Evolutionary conservation across 768 basidiomycete genomes (phyloP).

Genomic region (Rhizopogon vinicolor): DNA sequence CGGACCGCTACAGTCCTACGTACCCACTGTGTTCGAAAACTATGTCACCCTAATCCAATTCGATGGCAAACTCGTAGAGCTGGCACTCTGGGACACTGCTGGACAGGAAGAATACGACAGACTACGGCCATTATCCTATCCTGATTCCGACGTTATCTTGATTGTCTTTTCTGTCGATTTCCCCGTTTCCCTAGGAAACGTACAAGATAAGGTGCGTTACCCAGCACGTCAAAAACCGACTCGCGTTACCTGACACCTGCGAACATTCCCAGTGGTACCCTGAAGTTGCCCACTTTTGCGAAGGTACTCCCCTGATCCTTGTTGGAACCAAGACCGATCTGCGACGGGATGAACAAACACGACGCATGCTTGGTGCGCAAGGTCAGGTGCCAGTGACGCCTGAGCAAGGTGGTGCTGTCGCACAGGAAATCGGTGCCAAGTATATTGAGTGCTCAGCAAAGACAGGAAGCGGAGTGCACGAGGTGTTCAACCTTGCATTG

Average conservation of each 20-base stretch:
- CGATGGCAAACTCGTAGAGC: constrained; percentile 85
- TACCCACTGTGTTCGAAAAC: constrained; percentile 94
- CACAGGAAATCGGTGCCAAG: constrained; percentile 88
- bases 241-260: constrained; percentile 1
- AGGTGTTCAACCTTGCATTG: constrained; percentile 87
- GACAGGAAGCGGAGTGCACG: constrained; percentile 83
- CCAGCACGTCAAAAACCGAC: neutral
- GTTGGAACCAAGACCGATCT: constrained; percentile 95
- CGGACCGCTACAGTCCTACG: constrained; percentile 60
- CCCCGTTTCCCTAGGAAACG: constrained; percentile 85
- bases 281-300: constrained; percentile 90
- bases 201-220: constrained; percentile 73
- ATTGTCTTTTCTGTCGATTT: constrained; percentile 95
- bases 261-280: constrained; percentile 71
- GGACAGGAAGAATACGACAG: constrained; percentile 97
- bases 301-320: constrained; percentile 82
- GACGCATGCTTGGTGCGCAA: constrained; percentile 85
- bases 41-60: constrained; percentile 85
- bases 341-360: constrained; percentile 79
- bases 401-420: constrained; percentile 80
- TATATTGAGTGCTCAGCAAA: constrained; percentile 96
- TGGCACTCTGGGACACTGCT: constrained; percentile 98
- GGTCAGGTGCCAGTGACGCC: constrained; percentile 77
- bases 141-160: constrained; percentile 87
- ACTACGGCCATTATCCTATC: constrained; percentile 80